Base-by-base conservation (phyloP, 2,329 filamentous ascomycete species). In the Aspergillus pseudoviridinutans region DNA sequence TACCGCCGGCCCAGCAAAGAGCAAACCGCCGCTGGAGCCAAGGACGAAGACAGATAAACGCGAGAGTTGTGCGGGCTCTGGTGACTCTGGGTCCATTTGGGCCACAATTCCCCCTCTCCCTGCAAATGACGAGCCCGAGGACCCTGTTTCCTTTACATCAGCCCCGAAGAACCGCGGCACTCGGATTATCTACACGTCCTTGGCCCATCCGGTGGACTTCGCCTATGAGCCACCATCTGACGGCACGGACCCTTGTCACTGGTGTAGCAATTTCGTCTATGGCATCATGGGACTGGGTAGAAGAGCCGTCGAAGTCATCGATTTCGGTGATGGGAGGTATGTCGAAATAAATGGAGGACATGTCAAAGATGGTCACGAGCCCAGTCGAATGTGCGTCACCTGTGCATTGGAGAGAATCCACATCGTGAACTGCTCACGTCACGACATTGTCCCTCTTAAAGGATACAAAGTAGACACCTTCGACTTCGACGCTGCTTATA, bases 141-240 rank as follows among this genome's bases (percentile, higher is more conserved):
- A 55, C 61, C 49, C 52, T 1, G 60, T 58, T 24, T 64, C 38
- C 49, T 12, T 10, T 2, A 32, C 14, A 27, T 20, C n/a, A 17
- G 7, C 2, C 46, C 28, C 17, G 9, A 53, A n/a, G 22, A 7
- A 44, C 14, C 25, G 27, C 1, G 27, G 35, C 3, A 60, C 66
- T 17, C 68, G 62, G 7, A 69, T 63, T 3, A 71, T 77, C 50
- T 61, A 54, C 7, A 79, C 76, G 2, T 70, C 65, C 10, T 71
- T 77, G 58, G 67, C 71, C 17, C 75, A 78, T 51, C 77, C 77
- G 0, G 70, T 79, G 22, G 50, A 55, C 12, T 78, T 79, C 62
- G 69, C 74, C 35, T 63, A 72, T 57, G 60, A 67, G 4, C 61
- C 66, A 12, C 32, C 62, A 5, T 27, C 50, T 3, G 54, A 66